Base-by-base conservation (phyloP, 768 basidiomycete species). In the Megacollybia marginata region DNA sequence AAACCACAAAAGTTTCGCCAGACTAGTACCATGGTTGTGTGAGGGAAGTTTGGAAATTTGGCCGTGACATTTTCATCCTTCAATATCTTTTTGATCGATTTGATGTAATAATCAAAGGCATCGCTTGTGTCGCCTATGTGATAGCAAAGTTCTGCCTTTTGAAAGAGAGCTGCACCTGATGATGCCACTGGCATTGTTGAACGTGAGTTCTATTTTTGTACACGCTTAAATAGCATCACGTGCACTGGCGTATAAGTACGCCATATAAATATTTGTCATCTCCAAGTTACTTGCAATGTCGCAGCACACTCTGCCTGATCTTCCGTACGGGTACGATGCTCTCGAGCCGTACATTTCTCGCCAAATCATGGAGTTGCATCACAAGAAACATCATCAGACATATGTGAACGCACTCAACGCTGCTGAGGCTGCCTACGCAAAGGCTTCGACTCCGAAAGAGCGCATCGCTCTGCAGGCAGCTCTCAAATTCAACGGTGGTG, bases 401-500 rank as follows among this genome's bases (percentile, higher is more conserved):
- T 96, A 96, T 60, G 90, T 95, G 48, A 94, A 82, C 59, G 87
- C 85, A 2, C 79, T 97, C 65, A 97, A 95, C 69, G 82, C 88
- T 33, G 93, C 92, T 15, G 92, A 95, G 70, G 71, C 76, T 53
- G 74, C 78, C 0, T 90, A 92, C 63, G 74, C 80, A 44, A 79
- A 80, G 57, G 72, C 86, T 0, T 56, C 68, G 2, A 77, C 82
- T 45, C 78, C 88, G 59, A 90, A 85, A 69, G 83, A 86, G 63
- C 79, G 83, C 55, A 92, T 96, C 60, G 83, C 81, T 19, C 85
- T 96, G 50, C 91, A 93, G 67, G 81, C 88, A 13, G 92, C 92
- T 5, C 74, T 96, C 66, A 92, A 88, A 70, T 97, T 97, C 78
- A 96, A 97, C 67, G 93, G 93, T 54, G 93, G 93, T 70, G 93